Evolutionary conservation across 768 basidiomycete genomes (phyloP), one percentile per base, ranked within the genome.

Genomic region (Pleurotus giganteus): DNA sequence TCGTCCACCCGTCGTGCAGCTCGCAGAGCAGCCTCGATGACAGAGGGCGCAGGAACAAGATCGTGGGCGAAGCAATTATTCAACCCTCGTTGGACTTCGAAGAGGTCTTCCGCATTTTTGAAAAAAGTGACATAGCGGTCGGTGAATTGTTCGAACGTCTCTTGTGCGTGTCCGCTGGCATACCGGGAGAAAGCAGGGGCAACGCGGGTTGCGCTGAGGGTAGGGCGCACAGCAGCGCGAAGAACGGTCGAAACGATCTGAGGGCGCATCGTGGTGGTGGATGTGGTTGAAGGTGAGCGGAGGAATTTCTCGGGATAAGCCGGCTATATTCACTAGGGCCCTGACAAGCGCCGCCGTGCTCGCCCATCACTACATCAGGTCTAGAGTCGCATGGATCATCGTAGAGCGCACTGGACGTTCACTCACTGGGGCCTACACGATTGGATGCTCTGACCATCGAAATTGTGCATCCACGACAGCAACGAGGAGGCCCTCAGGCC

Each of bases 41-140:
- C 91, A 53, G 77, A 69, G 24, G 91, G 82, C 1, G 91, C 83
- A 4, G 94, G 94, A 12, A 97, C 94, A 59, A 97, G 84, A 72
- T 99, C 97, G 71, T 98, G 96, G 2, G 97, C 92, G 70, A 99
- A 99, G 78, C 95, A 98, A 82, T 99, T 99, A 81, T 99, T 98
- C 65, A 99, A 79, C 34, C 97, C 97, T 47, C 97, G 91, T 75
- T 99, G 96, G 60, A 99, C 89, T 79, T 99, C 97, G 68, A 99
- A 99, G 55, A 98, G 82, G 75, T 99, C 97, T 67, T 94, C 86
- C 46, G 93, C 94, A 54, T 84, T 80, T 67, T 90, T 74, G 82
- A 99, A 99, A 75, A 99, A 99, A 60, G 79, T 78, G 66, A 94
- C 87, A 74, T 98, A 98, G 68, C 96, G 92, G 58, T 86, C 82